Evolutionary conservation across 2,329 filamentous ascomycete species (phyloP).

Genomic region (Claviceps humidiphila): DNA sequence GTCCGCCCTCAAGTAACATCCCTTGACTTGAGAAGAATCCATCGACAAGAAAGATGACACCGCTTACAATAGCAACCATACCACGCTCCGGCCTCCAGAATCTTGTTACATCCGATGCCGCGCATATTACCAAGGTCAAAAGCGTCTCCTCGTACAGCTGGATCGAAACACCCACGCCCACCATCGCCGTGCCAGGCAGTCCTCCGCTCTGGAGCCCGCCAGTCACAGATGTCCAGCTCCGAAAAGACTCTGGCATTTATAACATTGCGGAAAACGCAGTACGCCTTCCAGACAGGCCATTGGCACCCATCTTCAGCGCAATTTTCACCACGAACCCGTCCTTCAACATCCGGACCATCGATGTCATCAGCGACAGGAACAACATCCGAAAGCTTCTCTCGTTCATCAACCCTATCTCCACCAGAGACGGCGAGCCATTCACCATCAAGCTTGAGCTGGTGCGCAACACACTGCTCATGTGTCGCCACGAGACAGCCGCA

Average conservation of each 20-base stretch:
- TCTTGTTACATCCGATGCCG: neutral
- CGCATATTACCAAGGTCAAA: constrained; percentile 22
- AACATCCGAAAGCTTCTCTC: constrained; percentile 35
- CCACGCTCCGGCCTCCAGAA: neutral
- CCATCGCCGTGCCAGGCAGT: constrained; percentile 31
- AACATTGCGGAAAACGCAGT: constrained; percentile 33
- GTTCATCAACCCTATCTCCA: constrained; percentile 22
- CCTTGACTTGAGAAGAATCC: neutral
- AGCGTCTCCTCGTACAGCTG: constrained; percentile 37
- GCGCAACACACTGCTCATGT: constrained; percentile 24
- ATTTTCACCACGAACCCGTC: constrained; percentile 24
- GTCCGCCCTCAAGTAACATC: neutral
- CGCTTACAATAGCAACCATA: neutral
- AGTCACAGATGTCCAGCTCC: constrained; percentile 10
- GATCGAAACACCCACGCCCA: constrained; percentile 26
- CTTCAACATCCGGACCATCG: constrained; percentile 23
- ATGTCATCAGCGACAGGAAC: constrained; percentile 33
- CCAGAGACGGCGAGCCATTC: constrained; percentile 18
- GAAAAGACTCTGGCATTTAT: constrained; percentile 25
- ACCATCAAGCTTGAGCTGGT: constrained; percentile 27
- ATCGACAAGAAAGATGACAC: neutral
- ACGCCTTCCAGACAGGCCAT: constrained; percentile 26
- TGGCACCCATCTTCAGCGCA: constrained; percentile 34
- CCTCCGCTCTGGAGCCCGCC: constrained; percentile 22
- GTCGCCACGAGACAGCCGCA: constrained; percentile 20